Conservation (phyloP, 176 grass and related monocot genomes). For the Phoenix roebelenii region DNA sequence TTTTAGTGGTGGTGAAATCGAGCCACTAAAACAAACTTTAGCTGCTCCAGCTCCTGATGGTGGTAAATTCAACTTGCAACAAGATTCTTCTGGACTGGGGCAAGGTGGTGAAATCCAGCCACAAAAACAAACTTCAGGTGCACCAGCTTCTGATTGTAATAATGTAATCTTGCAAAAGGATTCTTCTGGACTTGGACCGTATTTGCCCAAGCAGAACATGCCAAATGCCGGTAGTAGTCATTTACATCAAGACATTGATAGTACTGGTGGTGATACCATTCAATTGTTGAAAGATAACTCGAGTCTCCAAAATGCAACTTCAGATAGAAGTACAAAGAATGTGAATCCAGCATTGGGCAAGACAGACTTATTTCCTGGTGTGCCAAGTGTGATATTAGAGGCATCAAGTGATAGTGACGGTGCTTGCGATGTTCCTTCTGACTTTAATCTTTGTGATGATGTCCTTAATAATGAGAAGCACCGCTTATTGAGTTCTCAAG, state of each 20-base stretch:
- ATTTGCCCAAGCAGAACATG: too few species aligned
- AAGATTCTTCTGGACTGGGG: neutral
- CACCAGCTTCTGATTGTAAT: too few species aligned
- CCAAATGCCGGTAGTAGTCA: too few species aligned
- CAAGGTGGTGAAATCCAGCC: neutral
- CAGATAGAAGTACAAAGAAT: neutral
- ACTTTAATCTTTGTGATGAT: constrained; percentile 4
- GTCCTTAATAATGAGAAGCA: constrained; percentile 6
- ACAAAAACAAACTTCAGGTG: neutral
- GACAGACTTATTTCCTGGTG: neutral
- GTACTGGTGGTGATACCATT: too few species aligned
- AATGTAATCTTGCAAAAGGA: neutral
- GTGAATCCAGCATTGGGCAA: neutral
- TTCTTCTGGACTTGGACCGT: neutral
- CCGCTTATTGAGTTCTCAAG: neutral
- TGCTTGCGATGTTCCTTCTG: neutral
- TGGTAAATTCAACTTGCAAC: neutral
- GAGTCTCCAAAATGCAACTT: neutral
- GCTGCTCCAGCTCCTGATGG: neutral
- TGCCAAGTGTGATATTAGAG: neutral
- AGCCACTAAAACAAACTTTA: constrained; percentile 2
- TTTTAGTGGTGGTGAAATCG: constrained; percentile 12
- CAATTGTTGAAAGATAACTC: too few species aligned
- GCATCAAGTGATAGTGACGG: neutral
- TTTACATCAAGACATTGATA: too few species aligned